Evolutionary conservation across 2,329 filamentous ascomycete species (phyloP).

Genomic region (Amesomyces nigricolor): DNA sequence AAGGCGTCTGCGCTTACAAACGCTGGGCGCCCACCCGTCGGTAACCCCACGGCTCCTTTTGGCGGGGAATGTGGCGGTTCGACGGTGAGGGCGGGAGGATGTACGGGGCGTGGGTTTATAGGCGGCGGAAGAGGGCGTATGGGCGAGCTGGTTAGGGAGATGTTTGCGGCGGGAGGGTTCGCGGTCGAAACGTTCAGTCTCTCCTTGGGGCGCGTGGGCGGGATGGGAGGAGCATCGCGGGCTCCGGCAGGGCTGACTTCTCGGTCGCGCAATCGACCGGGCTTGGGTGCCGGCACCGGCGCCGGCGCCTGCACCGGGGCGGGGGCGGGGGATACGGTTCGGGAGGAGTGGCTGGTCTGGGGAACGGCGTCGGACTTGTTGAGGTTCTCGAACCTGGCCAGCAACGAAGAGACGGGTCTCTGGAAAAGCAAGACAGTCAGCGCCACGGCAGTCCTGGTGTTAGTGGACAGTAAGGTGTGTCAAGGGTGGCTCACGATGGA

Average conservation of each 20-base stretch:
- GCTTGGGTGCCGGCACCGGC: slow-evolving; percentile 31
- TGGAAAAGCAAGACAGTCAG: slow-evolving; percentile 33
- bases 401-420: slow-evolving; percentile 77
- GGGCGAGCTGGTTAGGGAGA: slow-evolving; percentile 33
- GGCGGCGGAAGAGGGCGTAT: slow-evolving; percentile 44
- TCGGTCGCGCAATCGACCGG: slow-evolving; percentile 39
- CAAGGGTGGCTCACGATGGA: slow-evolving; percentile 56
- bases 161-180: slow-evolving; percentile 35
- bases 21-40: slow-evolving; percentile 38
- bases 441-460: neutral
- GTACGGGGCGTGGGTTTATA: slow-evolving; percentile 38
- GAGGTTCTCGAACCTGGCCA: slow-evolving; percentile 78
- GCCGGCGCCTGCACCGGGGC: neutral
- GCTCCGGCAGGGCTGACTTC: slow-evolving; percentile 35
- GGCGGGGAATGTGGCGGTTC: slow-evolving; percentile 66
- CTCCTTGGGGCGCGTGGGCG: slow-evolving; percentile 25
- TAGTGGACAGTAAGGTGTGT: neutral
- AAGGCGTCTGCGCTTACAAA: slow-evolving; percentile 45
- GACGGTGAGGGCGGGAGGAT: slow-evolving; percentile 61
- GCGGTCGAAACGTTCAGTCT: slow-evolving; percentile 35
- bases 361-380: slow-evolving; percentile 42
- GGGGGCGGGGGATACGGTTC: slow-evolving; percentile 33
- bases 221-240: slow-evolving; percentile 31
- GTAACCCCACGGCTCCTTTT: slow-evolving; percentile 38
- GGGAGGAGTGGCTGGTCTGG: slow-evolving; percentile 32